Base-by-base conservation (phyloP, 2,329 filamentous ascomycete genomes). In the Pseudonectria foliicola region DNA sequence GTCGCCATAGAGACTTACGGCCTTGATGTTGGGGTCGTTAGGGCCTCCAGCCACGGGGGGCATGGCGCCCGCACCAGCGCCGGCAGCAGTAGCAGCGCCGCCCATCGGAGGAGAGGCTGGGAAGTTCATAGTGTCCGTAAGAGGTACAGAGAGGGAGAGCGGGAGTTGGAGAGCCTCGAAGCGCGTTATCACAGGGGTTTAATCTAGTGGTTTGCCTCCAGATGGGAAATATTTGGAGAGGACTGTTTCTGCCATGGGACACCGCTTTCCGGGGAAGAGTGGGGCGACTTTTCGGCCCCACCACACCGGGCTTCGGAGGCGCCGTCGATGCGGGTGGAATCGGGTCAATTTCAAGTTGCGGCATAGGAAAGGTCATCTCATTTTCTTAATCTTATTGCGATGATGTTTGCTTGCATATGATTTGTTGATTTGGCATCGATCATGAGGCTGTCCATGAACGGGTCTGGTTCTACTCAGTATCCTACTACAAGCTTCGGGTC, bases 1-100 rank as follows among this genome's bases (percentile, higher is more conserved):
- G 27, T 16, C 15, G 31, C 32, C 38, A 35, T 25, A 25, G 32
- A 27, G 5, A 56, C 65, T 33, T 55, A 71, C 68, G 35, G 62
- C 63, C 44, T 75, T 75, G 45, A 75, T 59, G 33, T 66, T 67
- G 14, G 73, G 67, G 38, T 77, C 73, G 37, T 70, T 67, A 7
- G 61, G 56, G 44, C 56, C 58, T 25, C 54, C 53, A 25, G 48
- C 42, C 35, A 37, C 42, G 18, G 18, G 18, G 29, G 49, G 51
- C 38, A 43, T 40, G 31, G 44, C 43, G 24, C 39, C 37, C n/a
- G n/a, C 10, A 12, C 29, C 29, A n/a, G 14, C 13, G 8, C 16
- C 15, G 33, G 40, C 27, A 30, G 25, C 42, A 25, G 33, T 32
- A 24, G 41, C 23, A 37, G 44, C 34, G 36, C 44, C 46, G 38